Evolutionary conservation across 805 yeast genomes (phyloP).

Genomic region (Zygosaccharomyces siamensis): DNA sequence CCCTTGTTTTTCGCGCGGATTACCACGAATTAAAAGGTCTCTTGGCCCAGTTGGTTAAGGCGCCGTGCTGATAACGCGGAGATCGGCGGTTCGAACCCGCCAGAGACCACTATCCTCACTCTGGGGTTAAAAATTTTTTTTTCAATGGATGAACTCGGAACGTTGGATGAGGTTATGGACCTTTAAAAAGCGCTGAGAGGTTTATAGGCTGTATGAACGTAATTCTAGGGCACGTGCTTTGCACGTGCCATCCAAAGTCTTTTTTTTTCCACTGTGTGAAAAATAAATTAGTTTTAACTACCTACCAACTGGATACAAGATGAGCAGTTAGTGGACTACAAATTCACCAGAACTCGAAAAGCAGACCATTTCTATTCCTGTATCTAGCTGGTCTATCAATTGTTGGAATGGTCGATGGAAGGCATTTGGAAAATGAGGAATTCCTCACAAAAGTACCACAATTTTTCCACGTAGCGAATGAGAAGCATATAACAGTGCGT

Average conservation of each 20-base stretch:
- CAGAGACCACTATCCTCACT: slow-evolving; percentile 13
- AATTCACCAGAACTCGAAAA: neutral
- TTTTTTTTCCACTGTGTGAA: neutral
- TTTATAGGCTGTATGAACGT: no score
- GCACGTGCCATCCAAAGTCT: neutral
- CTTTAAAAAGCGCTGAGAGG: neutral
- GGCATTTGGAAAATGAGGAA: slow-evolving; percentile 14
- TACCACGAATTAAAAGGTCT: slow-evolving; percentile 6
- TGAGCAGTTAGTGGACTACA: neutral
- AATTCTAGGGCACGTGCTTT: no score
- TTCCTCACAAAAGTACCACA: slow-evolving; percentile 24
- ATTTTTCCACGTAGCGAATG: slow-evolving; percentile 27
- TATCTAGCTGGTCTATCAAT: neutral
- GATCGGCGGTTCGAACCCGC: slow-evolving; percentile 23
- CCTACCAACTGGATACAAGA: neutral
- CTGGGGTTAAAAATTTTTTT: no score
- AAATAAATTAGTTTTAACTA: neutral
- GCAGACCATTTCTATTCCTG: neutral
- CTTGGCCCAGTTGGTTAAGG: slow-evolving; percentile 23
- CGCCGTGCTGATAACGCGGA: slow-evolving; percentile 22
- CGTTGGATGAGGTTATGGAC: neutral
- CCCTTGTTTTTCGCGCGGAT: no score
- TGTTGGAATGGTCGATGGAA: slow-evolving; percentile 9
- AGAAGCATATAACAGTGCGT: slow-evolving; percentile 26
- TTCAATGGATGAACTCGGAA: no score